These are phyloP conservation scores for Tulasnella sp. DNA, from an alignment of 768 basidiomycete genomes.

Conservation along the genomic window DNA sequence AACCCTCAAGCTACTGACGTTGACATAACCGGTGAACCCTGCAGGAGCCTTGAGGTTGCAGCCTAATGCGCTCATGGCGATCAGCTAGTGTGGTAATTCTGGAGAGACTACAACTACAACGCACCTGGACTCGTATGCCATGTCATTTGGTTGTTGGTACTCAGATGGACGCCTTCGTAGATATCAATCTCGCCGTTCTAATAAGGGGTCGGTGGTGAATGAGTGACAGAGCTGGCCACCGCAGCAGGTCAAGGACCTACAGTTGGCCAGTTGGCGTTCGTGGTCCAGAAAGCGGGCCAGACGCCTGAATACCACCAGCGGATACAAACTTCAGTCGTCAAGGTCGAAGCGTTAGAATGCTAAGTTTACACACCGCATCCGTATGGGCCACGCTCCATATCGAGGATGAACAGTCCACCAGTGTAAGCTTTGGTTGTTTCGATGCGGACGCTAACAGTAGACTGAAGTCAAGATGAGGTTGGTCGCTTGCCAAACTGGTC, in stretches of 20 bases:
- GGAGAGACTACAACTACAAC: neutral
- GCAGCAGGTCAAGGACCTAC: neutral
- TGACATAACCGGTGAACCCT: conserved; percentile 10
- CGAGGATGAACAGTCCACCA: conserved; percentile 13
- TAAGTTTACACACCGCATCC: conserved; percentile 11
- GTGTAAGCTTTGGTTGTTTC: conserved; percentile 14
- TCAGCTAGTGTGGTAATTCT: neutral
- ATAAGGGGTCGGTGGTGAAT: neutral
- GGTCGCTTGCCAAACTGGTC: neutral
- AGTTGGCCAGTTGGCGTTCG: conserved; percentile 1
- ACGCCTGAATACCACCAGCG: conserved; percentile 3
- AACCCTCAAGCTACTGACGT: neutral
- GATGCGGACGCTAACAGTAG: conserved; percentile 10
- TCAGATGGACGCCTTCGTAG: conserved; percentile 16
- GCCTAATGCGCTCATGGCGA: neutral
- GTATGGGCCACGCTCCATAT: conserved; percentile 13
- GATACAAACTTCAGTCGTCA: neutral
- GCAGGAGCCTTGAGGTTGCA: conserved; percentile 11
- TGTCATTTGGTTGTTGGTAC: conserved; percentile 15
- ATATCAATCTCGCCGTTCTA: conserved; percentile 17
- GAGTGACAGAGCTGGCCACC: neutral
- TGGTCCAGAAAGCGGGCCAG: conserved; percentile 16
- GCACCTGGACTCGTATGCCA: conserved; percentile 14
- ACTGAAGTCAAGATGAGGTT: neutral
- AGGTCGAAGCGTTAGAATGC: neutral